Evolutionary conservation across 306 rosid species (phyloP).

Genomic region (Trifolium dubium): DNA sequence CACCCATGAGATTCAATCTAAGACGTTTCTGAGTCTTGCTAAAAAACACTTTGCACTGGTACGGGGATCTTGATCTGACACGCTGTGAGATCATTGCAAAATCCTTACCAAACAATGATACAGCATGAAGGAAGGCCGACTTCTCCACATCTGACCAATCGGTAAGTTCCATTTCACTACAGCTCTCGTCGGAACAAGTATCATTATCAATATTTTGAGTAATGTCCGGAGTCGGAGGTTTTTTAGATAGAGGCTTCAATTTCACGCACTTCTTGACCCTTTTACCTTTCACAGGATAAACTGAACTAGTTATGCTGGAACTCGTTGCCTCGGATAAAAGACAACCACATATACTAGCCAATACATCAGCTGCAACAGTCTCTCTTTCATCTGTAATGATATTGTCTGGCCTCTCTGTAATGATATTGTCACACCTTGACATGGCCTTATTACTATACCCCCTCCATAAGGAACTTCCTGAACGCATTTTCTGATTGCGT

Average conservation of each 20-base stretch:
- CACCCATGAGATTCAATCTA: constrained; percentile 60
- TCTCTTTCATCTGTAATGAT: constrained; percentile 62
- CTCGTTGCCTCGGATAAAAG: constrained; percentile 68
- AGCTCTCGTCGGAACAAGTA: constrained; percentile 77
- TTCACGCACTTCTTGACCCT: constrained; percentile 53
- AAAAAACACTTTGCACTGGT: constrained; percentile 82
- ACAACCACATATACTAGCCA: constrained; percentile 73
- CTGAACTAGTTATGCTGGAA: constrained; percentile 65
- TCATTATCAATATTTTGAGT: constrained; percentile 57
- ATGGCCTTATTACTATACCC: constrained; percentile 41
- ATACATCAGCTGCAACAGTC: constrained; percentile 68
- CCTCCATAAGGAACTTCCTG: constrained; percentile 56
- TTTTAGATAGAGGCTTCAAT: constrained; percentile 43
- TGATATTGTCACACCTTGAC: constrained; percentile 43
- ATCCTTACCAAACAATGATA: constrained; percentile 74
- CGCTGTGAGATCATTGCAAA: constrained; percentile 62
- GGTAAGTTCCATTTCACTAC: constrained; percentile 71
- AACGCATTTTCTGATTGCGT: constrained; percentile 42
- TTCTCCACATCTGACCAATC: constrained; percentile 90
- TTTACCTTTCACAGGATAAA: constrained; percentile 56
- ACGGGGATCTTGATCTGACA: constrained; percentile 65
- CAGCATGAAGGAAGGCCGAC: constrained; percentile 69
- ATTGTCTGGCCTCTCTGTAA: constrained; percentile 44
- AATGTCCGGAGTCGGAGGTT: constrained; percentile 47
- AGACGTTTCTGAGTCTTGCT: constrained; percentile 83